Evolutionary conservation across 2,329 filamentous ascomycete genomes (phyloP).

Genomic region (Ceratocystis cacaofunesta): DNA sequence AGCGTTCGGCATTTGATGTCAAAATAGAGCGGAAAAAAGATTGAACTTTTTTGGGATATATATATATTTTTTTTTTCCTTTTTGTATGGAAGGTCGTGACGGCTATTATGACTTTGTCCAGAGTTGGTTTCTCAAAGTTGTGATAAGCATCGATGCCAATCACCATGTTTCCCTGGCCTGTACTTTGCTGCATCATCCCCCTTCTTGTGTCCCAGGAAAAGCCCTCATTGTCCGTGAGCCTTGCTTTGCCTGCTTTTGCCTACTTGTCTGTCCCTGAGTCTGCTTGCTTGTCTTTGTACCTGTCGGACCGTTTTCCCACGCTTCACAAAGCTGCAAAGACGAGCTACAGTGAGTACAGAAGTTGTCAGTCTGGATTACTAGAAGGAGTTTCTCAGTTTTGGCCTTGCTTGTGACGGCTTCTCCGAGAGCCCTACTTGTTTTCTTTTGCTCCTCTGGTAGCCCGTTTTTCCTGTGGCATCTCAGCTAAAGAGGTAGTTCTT

Average conservation of each 20-base stretch:
- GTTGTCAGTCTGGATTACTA: too few relatives aligned
- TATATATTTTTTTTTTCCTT: background rate
- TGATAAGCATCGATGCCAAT: background rate
- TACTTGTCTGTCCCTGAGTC: background rate
- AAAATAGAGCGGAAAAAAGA: background rate
- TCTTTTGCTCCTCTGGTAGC: too few relatives aligned
- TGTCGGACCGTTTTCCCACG: background rate
- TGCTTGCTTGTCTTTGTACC: background rate
- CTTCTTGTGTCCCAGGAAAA: background rate
- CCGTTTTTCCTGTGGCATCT: too few relatives aligned
- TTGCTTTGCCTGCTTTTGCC: background rate
- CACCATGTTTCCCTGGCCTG: background rate
- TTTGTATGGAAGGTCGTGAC: too few relatives aligned
- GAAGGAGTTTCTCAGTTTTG: too few relatives aligned
- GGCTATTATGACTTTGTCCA: too few relatives aligned
- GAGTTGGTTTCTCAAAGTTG: background rate
- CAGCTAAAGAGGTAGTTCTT: too few relatives aligned
- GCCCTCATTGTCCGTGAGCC: background rate
- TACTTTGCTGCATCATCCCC: background rate
- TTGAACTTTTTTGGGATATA: background rate
- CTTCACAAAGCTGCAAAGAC: too few relatives aligned
- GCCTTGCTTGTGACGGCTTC: too few relatives aligned
- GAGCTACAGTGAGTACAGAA: too few relatives aligned
- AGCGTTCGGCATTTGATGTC: background rate
- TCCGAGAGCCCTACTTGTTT: too few relatives aligned